A percentile compares a stretch with the other conserved stretches of the same genome.
These are phyloP conservation scores for Pilaira anomala DNA, from an alignment of 192 early-diverging fungal species.

Conservation along the genomic window DNA sequence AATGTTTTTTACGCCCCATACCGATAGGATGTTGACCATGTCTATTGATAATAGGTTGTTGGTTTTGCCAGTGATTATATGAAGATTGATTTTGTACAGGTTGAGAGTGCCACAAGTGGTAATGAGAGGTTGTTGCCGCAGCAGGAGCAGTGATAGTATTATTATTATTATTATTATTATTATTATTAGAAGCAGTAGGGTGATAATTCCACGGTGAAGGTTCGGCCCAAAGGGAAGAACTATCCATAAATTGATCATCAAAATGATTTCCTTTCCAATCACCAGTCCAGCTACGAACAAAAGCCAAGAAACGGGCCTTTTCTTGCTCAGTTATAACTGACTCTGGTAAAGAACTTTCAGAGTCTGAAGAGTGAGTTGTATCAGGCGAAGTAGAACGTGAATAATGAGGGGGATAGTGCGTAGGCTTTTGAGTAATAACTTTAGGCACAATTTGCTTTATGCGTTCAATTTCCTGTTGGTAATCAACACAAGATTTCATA, in stretches of 20 bases:
- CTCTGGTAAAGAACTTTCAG: background rate
- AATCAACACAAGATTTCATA: constrained; percentile 36
- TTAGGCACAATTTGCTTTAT: constrained; percentile 33
- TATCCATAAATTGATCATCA: background rate
- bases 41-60: background rate
- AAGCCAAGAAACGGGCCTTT: constrained; percentile 33
- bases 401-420: background rate
- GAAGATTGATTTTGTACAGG: constrained; percentile 5
- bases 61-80: background rate
- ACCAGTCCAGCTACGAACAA: constrained; percentile 39
- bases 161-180: too few species aligned
- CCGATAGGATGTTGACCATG: background rate
- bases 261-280: constrained; percentile 14
- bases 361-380: constrained; percentile 2
- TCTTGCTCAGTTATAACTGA: constrained; percentile 32
- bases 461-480: constrained; percentile 39
- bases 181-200: constrained; percentile 3
- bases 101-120: background rate
- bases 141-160: too few species aligned
- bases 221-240: constrained; percentile 16
- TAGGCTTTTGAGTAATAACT: constrained; percentile 13
- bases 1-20: background rate
- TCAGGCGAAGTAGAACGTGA: constrained; percentile 16
- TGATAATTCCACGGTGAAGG: constrained; percentile 20
- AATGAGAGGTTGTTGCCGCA: background rate